Evolutionary conservation across 257 asterid genomes (phyloP), one percentile per base, ranked within the genome.

Genomic region (Fraxinus anomala): DNA sequence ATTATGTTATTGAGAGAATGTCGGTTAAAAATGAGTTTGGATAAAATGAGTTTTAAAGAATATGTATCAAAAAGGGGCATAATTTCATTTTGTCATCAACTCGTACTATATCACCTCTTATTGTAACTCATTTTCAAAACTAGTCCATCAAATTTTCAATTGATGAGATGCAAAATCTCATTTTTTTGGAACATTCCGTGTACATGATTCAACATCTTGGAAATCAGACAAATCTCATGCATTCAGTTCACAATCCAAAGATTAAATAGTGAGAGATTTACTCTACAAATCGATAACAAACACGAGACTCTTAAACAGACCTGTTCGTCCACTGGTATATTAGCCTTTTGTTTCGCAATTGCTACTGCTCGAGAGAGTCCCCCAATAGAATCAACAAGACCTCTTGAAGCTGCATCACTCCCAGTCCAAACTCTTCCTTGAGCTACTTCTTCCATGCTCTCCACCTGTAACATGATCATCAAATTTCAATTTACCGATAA

Each of bases 401-500:
- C 98, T 47, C 92, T 90, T 51, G 94, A 86, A 77, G 91, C 94
- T 1, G 98, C 99, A 80, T 93, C 97, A 66, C 88, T 88, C 30
- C 99, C 99, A 11, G 96, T 90, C 99, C 99, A 95, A 77, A 95
- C 99, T 83, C 99, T 92, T 76, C 99, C 99, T 84, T 95, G 99
- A 47, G 99, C 99, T 73, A 93, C 93, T 82, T 91, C 97, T 86
- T 95, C 99, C 97, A 93, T 95, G 83, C 89, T 87, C 77, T 91
- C 97, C 74, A 90, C 87, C 98, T 95, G 88, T 61, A 74, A 75
- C 49, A 75, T 16, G 30, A 66, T 61, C 28, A 68, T 80, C 59
- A 76, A 78, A 77, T 70, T 72, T 83, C 82, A 82, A 37, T 68
- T 67, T 67, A 67, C 68, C 49, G 24, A 33, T 72, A 66, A 33